Base-by-base conservation (phyloP, 768 basidiomycete species). In the Xanthoconium stramineum region DNA sequence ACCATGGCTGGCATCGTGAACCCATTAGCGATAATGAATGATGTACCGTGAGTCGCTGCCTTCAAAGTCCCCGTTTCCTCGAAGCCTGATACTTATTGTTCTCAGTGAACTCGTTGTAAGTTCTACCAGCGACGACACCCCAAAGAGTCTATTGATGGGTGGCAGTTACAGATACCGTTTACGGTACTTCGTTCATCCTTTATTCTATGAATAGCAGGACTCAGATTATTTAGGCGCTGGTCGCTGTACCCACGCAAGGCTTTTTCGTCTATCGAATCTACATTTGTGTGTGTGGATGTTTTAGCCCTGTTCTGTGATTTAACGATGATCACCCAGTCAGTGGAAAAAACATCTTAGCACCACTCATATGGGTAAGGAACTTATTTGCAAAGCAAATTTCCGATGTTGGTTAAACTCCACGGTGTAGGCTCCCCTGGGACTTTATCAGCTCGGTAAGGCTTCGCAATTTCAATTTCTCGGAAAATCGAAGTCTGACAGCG, bases 31-130 rank as follows among this genome's bases (percentile, higher is more conserved):
- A 10, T 29, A 13, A 0, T 7, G 12, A 3, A 4, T 3, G 20
- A 7, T 3, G 17, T 12, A 42, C 33, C 47, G 55, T 65, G 29
- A 57, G 63, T 61, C 12, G 24, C 24, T 24, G 1, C 8, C 8
- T 14, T 46, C 14, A 30, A 10, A 50, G 19, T 36, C 2, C 3
- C 7, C 24, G 0, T 11, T 17, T n/a, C 12, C 32, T 19, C 6
- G 1, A 3, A 20, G 4, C 17, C 15, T 15, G 4, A 24, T 24
- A 24, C 24, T 24, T 24, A 49, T 19, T n/a, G 14, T 46, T 6
- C 20, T 10, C 19, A 63, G 62, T 1, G 63, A 63, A 0, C 15
- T 57, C n/a, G 6, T 43, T 0, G 63, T 63, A 50, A 61, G 62
- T 47, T n/a, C 14, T 10, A 4, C 40, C 13, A n/a, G 6, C 33